Conservation (phyloP, 2,329 filamentous ascomycete genomes). For the Microdochium nivale region DNA sequence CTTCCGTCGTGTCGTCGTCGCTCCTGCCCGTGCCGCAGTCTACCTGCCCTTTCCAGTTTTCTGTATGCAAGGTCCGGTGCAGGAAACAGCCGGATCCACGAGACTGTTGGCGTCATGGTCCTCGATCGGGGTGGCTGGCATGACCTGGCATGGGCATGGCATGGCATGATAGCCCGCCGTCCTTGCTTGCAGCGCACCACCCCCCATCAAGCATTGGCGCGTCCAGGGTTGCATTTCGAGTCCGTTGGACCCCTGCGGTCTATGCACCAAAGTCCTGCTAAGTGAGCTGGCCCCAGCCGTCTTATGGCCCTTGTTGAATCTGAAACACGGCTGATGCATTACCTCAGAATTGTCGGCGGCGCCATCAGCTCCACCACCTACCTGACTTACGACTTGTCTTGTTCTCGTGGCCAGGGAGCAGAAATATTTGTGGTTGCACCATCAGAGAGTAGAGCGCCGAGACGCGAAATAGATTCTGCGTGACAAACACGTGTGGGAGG, state of each 20-base stretch:
- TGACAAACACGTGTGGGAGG: too few species aligned
- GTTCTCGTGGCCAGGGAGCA: not conserved
- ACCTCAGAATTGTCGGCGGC: constrained; percentile 28
- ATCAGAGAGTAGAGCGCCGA: too few species aligned
- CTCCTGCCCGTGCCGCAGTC: not conserved
- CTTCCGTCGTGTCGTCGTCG: not conserved
- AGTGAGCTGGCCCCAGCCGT: not conserved
- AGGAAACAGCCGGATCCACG: too few species aligned
- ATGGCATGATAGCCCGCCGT: not conserved
- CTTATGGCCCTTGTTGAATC: constrained; percentile 23
- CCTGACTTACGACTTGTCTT: not conserved
- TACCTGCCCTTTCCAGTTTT: not conserved
- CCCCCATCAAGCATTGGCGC: not conserved
- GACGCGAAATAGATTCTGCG: too few species aligned
- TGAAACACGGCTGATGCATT: constrained; percentile 44
- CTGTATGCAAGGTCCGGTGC: not conserved
- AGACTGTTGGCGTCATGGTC: too few species aligned
- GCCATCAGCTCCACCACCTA: not conserved
- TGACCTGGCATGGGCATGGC: too few species aligned
- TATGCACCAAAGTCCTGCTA: not conserved
- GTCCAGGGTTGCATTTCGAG: too few species aligned
- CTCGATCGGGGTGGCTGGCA: not conserved
- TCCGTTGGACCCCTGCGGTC: too few species aligned
- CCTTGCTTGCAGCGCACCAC: not conserved
- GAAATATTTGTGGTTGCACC: too few species aligned